phyloP scores from a whole-genome alignment of 208 protist species.

The Acanthamoeba culbertsoni region DNA sequence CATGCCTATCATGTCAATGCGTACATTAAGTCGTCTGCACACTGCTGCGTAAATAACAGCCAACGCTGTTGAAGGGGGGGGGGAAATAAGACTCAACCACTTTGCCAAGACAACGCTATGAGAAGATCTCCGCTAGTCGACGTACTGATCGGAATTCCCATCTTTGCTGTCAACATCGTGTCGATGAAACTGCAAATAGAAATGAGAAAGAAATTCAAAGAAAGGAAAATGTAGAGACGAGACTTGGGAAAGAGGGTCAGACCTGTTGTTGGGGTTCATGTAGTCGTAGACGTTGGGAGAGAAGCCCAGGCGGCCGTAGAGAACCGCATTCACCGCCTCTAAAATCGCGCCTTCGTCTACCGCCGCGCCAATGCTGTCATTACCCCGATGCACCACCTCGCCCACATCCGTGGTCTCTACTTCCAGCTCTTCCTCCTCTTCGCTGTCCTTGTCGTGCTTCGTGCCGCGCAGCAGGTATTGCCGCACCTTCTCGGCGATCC shows the following conservation, averaged over 20 bases:
- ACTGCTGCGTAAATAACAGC: background rate
- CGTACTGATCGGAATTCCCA: background rate
- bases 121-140: background rate
- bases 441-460: background rate
- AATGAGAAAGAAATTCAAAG: background rate
- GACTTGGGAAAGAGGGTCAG: background rate
- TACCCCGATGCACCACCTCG: no score
- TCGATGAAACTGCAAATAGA: background rate
- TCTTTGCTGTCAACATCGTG: background rate
- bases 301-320: background rate
- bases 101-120: background rate
- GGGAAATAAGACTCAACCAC: no score
- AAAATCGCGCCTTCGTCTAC: background rate
- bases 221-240: background rate
- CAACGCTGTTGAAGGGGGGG: background rate
- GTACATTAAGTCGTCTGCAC: background rate
- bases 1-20: background rate
- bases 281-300: background rate
- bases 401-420: no score
- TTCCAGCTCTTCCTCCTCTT: background rate
- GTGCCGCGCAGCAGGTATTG: background rate
- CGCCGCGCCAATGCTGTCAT: background rate
- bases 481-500: background rate
- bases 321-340: background rate
- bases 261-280: background rate